phyloP scores from a whole-genome alignment of 1,284 basidiomycete species.

The Papiliotrema terrestris region DNA sequence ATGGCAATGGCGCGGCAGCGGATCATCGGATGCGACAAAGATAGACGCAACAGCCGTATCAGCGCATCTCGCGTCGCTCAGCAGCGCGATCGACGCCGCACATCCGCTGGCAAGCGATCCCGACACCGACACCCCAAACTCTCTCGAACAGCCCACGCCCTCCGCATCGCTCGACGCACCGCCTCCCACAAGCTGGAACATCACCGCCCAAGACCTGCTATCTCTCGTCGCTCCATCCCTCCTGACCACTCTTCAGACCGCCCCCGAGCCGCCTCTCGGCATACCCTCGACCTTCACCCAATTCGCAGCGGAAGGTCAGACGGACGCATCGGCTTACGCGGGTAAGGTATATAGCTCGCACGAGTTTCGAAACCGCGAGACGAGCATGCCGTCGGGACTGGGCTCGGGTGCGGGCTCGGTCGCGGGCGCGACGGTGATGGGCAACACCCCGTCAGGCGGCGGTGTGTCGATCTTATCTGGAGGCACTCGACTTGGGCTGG shows the following conservation, averaged over 20 bases:
- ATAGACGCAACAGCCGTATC: not conserved
- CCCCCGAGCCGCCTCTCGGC: not conserved
- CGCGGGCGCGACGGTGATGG: not conserved
- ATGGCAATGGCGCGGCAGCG: not conserved
- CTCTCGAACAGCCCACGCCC: too few relatives aligned
- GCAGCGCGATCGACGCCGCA: too few relatives aligned
- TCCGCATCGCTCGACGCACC: not conserved
- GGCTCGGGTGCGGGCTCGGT: not conserved
- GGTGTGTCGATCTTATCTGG: too few relatives aligned
- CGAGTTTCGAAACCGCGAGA: conserved; percentile 3
- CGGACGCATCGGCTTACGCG: not conserved
- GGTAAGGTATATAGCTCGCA: conserved; percentile 7
- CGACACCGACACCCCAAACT: too few relatives aligned
- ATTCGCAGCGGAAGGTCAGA: not conserved
- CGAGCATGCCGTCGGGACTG: not conserved
- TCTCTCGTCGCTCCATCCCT: not conserved
- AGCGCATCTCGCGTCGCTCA: not conserved
- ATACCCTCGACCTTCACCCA: not conserved
- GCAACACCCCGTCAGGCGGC: not conserved
- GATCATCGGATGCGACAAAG: not conserved
- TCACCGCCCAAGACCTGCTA: not conserved
- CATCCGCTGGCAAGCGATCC: too few relatives aligned
- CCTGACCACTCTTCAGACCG: not conserved
- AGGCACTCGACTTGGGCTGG: too few relatives aligned
- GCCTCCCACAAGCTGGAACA: not conserved